Conservation (phyloP, 1,139 yeast genomes). For the Taphrina populina region DNA sequence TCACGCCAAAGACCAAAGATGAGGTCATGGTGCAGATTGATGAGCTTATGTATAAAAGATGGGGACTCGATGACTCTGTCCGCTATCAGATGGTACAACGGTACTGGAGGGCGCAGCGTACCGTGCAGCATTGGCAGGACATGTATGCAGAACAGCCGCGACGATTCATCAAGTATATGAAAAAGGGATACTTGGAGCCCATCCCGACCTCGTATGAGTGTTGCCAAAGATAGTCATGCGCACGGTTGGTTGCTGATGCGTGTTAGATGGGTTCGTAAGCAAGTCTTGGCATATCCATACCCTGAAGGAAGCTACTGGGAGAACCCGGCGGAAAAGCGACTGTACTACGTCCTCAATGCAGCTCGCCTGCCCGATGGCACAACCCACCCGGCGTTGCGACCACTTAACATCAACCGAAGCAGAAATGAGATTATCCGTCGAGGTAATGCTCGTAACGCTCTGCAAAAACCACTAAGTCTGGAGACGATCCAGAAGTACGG, state of each 20-base stretch:
- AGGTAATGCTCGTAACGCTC: conserved; percentile 6
- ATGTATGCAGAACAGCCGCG: conserved; percentile 5
- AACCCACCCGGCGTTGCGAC: not conserved
- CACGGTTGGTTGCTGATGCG: no score
- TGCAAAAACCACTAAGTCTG: conserved; percentile 7
- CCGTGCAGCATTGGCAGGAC: conserved; percentile 6
- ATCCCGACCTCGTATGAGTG: no score
- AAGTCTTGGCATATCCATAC: conserved; percentile 8
- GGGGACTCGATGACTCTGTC: conserved; percentile 4
- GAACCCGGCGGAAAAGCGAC: conserved; percentile 14
- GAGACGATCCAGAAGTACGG: conserved; percentile 11
- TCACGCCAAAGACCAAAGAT: not conserved
- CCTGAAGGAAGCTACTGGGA: conserved; percentile 15
- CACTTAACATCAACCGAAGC: conserved; percentile 4
- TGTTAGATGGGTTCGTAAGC: not conserved
- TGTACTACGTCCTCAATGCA: conserved; percentile 11
- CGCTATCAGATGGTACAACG: conserved; percentile 8
- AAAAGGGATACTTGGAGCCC: conserved; percentile 17
- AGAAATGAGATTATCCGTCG: conserved; percentile 1
- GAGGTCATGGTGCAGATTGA: conserved; percentile 4
- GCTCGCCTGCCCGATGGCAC: conserved; percentile 13
- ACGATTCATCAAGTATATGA: conserved; percentile 3
- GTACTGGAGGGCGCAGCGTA: conserved; percentile 13
- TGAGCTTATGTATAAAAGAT: conserved; percentile 9
- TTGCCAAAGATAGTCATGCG: no score